Conservation (phyloP, 495 filamentous ascomycete genomes). For the Haplographium delicatum region DNA sequence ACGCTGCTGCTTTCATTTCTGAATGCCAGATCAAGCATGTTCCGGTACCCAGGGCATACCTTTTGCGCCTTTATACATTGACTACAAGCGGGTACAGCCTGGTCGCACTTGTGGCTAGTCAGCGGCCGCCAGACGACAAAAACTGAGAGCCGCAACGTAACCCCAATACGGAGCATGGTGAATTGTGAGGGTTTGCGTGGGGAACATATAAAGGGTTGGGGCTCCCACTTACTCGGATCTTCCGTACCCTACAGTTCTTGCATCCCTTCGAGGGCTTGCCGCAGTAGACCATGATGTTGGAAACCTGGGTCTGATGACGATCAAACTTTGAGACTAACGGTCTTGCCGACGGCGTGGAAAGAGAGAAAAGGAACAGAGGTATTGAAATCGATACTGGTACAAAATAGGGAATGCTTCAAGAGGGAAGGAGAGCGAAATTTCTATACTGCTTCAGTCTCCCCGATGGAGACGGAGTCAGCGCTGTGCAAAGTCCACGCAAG, state of each 20-base stretch:
- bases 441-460: no score
- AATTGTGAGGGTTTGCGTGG: neutral
- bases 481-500: no score
- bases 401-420: no score
- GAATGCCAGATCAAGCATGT: slow-evolving; percentile 64
- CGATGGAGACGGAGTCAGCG: no score
- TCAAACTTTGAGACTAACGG: no score
- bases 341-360: no score
- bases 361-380: no score
- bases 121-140: neutral
- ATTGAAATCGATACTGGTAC: no score
- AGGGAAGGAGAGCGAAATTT: no score
- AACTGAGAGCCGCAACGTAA: neutral
- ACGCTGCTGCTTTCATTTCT: slow-evolving; percentile 65
- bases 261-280: slow-evolving; percentile 67
- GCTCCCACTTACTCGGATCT: slow-evolving; percentile 34
- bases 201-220: neutral
- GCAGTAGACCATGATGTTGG: no score
- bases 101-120: slow-evolving; percentile 50
- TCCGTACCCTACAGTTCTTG: slow-evolving; percentile 52
- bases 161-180: neutral
- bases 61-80: slow-evolving; percentile 58
- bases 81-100: slow-evolving; percentile 54
- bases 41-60: slow-evolving; percentile 64
- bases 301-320: no score